A percentile compares a stretch with the other conserved stretches of the same genome.
These are phyloP conservation scores for Chlorociboria aeruginascens DNA, from an alignment of 495 filamentous ascomycete genomes.

Conservation along the genomic window DNA sequence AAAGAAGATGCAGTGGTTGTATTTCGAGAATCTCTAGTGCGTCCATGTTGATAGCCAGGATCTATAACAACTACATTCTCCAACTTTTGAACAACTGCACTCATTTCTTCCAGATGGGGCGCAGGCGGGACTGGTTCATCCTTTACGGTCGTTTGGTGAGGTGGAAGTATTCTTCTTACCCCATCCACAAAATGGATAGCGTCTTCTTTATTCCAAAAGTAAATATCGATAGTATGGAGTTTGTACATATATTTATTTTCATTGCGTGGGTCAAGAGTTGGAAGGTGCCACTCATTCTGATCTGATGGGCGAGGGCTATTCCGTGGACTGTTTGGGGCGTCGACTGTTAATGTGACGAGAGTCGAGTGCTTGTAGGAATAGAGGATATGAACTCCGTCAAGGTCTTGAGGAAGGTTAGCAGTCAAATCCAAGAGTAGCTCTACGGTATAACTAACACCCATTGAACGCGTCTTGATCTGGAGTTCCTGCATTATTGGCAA, in stretches of 20 bases:
- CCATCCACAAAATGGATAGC: conserved; percentile 60
- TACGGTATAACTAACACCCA: conserved; percentile 49
- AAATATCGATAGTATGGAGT: conserved; percentile 75
- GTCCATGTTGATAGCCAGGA: conserved; percentile 43
- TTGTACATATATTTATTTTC: conserved; percentile 61
- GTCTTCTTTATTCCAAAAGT: conserved; percentile 77
- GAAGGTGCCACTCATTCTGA: conserved; percentile 64
- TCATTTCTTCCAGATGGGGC: conserved; percentile 44
- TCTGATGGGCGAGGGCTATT: conserved; percentile 19
- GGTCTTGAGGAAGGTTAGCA: conserved; percentile 30
- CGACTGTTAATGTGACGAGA: conserved; percentile 63
- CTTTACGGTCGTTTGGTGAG: conserved; percentile 45
- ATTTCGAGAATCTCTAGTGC: conserved; percentile 34
- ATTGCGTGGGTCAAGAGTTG: conserved; percentile 54
- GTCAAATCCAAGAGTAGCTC: neutral
- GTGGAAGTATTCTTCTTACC: conserved; percentile 45
- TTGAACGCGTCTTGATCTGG: conserved; percentile 84
- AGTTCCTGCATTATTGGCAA: conserved; percentile 79
- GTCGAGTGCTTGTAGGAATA: conserved; percentile 73
- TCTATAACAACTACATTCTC: conserved; percentile 68
- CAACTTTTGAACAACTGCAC: conserved; percentile 72
- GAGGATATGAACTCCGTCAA: conserved; percentile 50
- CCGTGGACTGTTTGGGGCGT: conserved; percentile 31
- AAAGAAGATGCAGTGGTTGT: conserved; percentile 19
- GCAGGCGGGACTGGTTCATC: conserved; percentile 40